Conservation (phyloP, 345 rosid species). For the Capsella bursapastoris region DNA sequence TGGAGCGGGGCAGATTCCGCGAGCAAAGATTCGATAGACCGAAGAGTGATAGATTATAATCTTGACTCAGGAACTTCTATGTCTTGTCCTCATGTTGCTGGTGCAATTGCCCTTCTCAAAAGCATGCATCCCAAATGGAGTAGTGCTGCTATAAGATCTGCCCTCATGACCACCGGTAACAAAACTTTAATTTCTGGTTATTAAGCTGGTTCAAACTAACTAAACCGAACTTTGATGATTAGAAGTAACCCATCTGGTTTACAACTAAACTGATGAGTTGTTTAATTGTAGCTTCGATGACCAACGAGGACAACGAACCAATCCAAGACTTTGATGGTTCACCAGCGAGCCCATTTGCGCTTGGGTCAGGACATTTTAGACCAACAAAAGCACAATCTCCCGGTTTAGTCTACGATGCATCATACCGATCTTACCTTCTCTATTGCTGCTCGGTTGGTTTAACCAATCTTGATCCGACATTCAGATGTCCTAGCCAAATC, state of each 20-base stretch:
- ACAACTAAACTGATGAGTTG: neutral
- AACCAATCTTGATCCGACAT: constrained; percentile 19
- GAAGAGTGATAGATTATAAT: constrained; percentile 48
- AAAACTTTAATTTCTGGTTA: neutral
- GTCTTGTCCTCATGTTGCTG: constrained; percentile 86
- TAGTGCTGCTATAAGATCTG: constrained; percentile 79
- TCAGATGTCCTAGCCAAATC: constrained; percentile 47
- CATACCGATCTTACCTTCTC: constrained; percentile 53
- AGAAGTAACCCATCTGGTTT: neutral
- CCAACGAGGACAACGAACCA: constrained; percentile 47
- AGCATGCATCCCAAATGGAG: constrained; percentile 77
- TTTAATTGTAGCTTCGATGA: constrained; percentile 50
- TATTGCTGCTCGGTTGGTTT: constrained; percentile 55
- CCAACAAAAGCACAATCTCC: constrained; percentile 65
- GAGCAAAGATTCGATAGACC: constrained; percentile 45
- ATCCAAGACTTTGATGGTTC: constrained; percentile 49
- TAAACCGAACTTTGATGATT: neutral
- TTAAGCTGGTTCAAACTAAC: neutral
- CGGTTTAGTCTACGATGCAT: constrained; percentile 71
- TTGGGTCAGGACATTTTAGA: constrained; percentile 64
- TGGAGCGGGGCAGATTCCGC: constrained; percentile 60
- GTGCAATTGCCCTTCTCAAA: constrained; percentile 63
- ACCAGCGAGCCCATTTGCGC: constrained; percentile 54
- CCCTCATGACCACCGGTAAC: constrained; percentile 48
- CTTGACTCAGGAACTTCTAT: constrained; percentile 78